phyloP scores from a whole-genome alignment of 805 yeast species.

The Jamesozyma hellenica region DNA sequence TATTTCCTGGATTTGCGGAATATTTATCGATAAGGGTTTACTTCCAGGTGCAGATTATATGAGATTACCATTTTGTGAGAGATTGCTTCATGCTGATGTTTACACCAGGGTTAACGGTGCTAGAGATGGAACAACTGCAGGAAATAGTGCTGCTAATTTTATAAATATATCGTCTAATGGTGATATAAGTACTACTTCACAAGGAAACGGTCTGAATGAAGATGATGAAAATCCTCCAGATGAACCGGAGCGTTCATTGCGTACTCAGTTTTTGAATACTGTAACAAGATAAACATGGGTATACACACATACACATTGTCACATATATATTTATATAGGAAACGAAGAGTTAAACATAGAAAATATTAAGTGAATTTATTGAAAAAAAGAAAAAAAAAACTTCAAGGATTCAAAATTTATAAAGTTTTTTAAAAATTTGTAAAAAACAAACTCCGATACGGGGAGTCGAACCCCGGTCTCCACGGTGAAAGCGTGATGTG shows the following conservation, averaged over 20 bases:
- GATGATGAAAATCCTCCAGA: constrained; percentile 37
- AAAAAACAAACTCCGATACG: no score
- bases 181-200: not conserved
- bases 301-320: not conserved
- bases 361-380: no score
- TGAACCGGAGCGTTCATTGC: constrained; percentile 52
- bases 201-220: not conserved
- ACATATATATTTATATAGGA: no score
- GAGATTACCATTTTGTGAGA: constrained; percentile 26
- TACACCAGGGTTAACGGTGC: not conserved
- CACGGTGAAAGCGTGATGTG: constrained; percentile 12
- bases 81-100: constrained; percentile 22
- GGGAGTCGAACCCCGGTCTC: no score
- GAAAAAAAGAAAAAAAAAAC: not conserved
- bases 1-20: constrained; percentile 37
- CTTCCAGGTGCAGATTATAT: constrained; percentile 34
- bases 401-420: no score
- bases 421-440: no score
- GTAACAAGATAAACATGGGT: constrained; percentile 34
- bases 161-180: not conserved
- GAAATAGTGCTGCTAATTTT: not conserved
- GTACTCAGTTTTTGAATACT: constrained; percentile 51
- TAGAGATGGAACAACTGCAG: not conserved
- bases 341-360: no score
- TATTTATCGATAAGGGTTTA: constrained; percentile 34